Conservation (phyloP, 805 yeast species). For the Saccharomycopsis fodiens region DNA sequence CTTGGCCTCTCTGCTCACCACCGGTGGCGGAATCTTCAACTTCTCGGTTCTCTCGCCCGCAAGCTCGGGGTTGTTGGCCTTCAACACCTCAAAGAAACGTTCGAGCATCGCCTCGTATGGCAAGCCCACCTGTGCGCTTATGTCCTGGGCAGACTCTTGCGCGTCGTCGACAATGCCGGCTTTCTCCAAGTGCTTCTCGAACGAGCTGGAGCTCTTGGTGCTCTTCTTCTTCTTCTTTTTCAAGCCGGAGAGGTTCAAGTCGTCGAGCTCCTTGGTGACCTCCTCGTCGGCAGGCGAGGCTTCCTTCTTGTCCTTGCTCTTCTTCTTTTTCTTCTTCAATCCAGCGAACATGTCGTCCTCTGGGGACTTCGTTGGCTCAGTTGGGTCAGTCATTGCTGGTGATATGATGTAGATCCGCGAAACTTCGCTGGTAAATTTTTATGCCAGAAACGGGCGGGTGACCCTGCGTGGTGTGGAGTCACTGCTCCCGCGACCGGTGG, state of each 20-base stretch:
- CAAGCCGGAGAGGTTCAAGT: slow-evolving; percentile 26
- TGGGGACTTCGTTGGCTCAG: slow-evolving; percentile 19
- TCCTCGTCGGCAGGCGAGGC: slow-evolving; percentile 25
- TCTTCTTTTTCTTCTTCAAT: slow-evolving; percentile 80
- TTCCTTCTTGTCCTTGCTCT: slow-evolving; percentile 32
- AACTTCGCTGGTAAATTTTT: neutral
- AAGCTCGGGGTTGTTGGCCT: slow-evolving; percentile 93
- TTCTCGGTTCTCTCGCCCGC: slow-evolving; percentile 95
- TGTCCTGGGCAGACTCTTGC: neutral
- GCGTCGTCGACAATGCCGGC: slow-evolving; percentile 70
- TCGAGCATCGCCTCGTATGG: slow-evolving; percentile 72
- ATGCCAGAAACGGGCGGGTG: no score
- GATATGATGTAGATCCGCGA: neutral
- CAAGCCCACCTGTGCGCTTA: slow-evolving; percentile 30
- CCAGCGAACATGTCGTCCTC: slow-evolving; percentile 68
- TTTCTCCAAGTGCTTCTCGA: slow-evolving; percentile 80
- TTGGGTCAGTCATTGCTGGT: neutral
- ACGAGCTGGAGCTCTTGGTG: slow-evolving; percentile 56
- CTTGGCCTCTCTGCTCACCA: slow-evolving; percentile 96
- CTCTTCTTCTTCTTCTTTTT: slow-evolving; percentile 67
- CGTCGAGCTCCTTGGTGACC: slow-evolving; percentile 23
- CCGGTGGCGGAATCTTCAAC: slow-evolving; percentile 96
- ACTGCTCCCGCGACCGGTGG: no score
- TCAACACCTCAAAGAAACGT: slow-evolving; percentile 79
- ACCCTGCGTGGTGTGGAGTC: no score